These are phyloP conservation scores for Exophiala lecanii-corni DNA, from an alignment of 2,329 filamentous ascomycete species.

Conservation along the genomic window DNA sequence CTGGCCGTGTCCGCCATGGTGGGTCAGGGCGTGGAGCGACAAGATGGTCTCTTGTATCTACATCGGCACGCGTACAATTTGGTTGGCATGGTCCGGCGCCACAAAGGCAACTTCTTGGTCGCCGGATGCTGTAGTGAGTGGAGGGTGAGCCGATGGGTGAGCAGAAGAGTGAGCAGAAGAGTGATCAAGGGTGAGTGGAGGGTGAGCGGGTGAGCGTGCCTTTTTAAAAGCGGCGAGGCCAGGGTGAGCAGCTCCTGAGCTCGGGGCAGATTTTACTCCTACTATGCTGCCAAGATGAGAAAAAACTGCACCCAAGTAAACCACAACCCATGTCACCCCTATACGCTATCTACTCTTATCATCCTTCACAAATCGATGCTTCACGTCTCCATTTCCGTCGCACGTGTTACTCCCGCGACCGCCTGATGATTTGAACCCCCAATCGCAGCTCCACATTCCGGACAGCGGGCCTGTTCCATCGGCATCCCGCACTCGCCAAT, in stretches of 20 bases:
- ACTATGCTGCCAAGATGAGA: not conserved
- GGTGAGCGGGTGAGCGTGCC: constrained; percentile 2
- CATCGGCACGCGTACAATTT: constrained; percentile 1
- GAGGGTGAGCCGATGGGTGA: constrained; percentile 3
- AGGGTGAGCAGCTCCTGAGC: constrained; percentile 1
- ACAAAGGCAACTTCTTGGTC: constrained; percentile 2
- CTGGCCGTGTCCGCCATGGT: not conserved
- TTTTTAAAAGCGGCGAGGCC: constrained; percentile 3
- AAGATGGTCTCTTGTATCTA: constrained; percentile 1
- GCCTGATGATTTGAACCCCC: constrained; percentile 25
- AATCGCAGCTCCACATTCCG: constrained; percentile 28
- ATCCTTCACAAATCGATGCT: not conserved
- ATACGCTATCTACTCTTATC: not conserved
- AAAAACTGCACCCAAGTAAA: not conserved
- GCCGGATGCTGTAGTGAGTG: constrained; percentile 2
- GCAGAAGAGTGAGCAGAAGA: too few relatives aligned
- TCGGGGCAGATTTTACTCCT: constrained; percentile 2
- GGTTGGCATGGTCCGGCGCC: not conserved
- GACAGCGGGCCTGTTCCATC: constrained; percentile 29
- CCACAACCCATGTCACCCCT: not conserved
- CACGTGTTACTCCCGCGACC: not conserved
- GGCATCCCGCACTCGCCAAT: constrained; percentile 32
- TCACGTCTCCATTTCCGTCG: not conserved
- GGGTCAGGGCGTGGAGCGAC: not conserved
- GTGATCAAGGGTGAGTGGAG: constrained; percentile 2